phyloP scores from a whole-genome alignment of 176 grass and related monocot genomes.

The Phragmites australis region DNA sequence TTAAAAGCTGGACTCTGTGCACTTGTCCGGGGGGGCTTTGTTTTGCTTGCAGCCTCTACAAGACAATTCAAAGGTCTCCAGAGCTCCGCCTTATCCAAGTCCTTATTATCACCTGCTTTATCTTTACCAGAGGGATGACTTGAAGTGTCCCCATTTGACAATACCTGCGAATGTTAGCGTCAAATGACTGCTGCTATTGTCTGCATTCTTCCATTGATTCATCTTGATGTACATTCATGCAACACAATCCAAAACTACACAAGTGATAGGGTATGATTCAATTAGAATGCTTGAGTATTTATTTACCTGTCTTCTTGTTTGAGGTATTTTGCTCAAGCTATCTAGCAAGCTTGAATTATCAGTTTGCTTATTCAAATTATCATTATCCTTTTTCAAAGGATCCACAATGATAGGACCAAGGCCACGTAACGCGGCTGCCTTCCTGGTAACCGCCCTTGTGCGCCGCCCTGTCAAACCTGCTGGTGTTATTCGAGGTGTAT shows the following conservation, averaged over 20 bases:
- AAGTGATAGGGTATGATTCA: neutral
- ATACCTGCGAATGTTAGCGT: slow-evolving; percentile 49
- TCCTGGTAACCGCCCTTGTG: slow-evolving; percentile 71
- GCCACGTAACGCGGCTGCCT: slow-evolving; percentile 53
- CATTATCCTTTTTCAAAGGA: slow-evolving; percentile 48
- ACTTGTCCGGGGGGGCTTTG: slow-evolving; percentile 54
- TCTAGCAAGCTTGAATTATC: slow-evolving; percentile 58
- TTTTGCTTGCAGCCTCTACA: slow-evolving; percentile 71
- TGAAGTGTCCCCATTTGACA: slow-evolving; percentile 59
- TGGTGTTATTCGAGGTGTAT: slow-evolving; percentile 62
- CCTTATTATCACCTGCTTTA: slow-evolving; percentile 41
- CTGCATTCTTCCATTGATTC: slow-evolving; percentile 19
- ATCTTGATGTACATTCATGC: slow-evolving; percentile 5
- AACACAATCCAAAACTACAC: slow-evolving; percentile 26
- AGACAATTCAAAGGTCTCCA: slow-evolving; percentile 87
- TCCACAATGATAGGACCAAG: slow-evolving; percentile 63
- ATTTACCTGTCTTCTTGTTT: slow-evolving; percentile 73
- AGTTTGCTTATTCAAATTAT: slow-evolving; percentile 47
- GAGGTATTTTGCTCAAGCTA: slow-evolving; percentile 57
- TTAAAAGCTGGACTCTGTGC: slow-evolving; percentile 46
- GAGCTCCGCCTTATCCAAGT: slow-evolving; percentile 63
- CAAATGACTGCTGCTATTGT: slow-evolving; percentile 6
- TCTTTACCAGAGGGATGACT: slow-evolving; percentile 55
- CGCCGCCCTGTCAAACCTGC: slow-evolving; percentile 55
- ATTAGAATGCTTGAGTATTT: slow-evolving; percentile 11